These are phyloP conservation scores for Populus tomentosa DNA, from an alignment of 441 rosid genomes.

Conservation along the genomic window DNA sequence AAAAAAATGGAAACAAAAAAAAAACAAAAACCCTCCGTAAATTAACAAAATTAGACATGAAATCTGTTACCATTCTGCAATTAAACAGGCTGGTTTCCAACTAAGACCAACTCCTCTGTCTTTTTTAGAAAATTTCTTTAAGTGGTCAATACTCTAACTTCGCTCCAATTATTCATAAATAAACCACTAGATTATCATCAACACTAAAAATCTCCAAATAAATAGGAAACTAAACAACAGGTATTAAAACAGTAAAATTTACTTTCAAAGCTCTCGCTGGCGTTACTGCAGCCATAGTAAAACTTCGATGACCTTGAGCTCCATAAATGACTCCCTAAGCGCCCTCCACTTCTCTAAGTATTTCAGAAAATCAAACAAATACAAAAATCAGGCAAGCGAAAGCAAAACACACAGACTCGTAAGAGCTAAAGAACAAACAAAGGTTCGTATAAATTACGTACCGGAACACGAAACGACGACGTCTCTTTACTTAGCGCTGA, in stretches of 20 bases:
- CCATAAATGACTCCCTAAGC: constrained; percentile 56
- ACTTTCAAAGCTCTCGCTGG: constrained; percentile 53
- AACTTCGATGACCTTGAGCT: constrained; percentile 53
- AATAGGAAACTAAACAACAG: constrained; percentile 1
- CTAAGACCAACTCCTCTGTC: not conserved
- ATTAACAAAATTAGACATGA: not conserved
- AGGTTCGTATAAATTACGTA: constrained; percentile 2
- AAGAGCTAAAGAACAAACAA: not conserved
- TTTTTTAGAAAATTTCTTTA: not conserved
- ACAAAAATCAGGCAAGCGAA: constrained; percentile 1
- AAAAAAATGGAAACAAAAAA: not conserved
- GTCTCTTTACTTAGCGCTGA: constrained; percentile 6
- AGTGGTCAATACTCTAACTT: not conserved
- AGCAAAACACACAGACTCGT: not conserved
- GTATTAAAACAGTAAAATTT: constrained; percentile 2
- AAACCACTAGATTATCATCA: not conserved
- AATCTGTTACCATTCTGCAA: not conserved
- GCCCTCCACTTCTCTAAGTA: constrained; percentile 45
- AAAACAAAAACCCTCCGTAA: not conserved
- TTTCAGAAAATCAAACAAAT: not conserved
- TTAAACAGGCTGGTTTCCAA: not conserved
- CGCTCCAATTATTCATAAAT: not conserved
- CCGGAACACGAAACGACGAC: constrained; percentile 39
- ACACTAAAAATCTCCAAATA: not conserved
- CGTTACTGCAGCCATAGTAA: constrained; percentile 75